These are phyloP conservation scores for Pleurotus salmoneostramineus DNA, from an alignment of 768 basidiomycete genomes.

Conservation along the genomic window DNA sequence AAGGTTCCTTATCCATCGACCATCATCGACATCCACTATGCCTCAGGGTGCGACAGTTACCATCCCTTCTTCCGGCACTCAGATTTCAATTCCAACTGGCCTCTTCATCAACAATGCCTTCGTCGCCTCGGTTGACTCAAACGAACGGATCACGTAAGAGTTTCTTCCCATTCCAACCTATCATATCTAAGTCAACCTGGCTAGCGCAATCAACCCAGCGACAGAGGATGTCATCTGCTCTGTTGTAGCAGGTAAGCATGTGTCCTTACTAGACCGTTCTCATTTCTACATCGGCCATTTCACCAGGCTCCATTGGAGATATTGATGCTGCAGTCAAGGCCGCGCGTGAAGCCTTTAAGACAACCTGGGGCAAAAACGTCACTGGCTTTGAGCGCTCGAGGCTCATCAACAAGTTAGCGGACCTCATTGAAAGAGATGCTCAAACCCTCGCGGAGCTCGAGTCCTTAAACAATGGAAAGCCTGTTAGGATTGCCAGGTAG, in stretches of 20 bases:
- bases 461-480: conserved; percentile 89
- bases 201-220: conserved; percentile 74
- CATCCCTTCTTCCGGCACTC: conserved; percentile 39
- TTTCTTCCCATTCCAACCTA: conserved; percentile 16
- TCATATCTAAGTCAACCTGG: conserved; percentile 11
- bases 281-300: neutral
- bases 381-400: conserved; percentile 80
- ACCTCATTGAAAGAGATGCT: conserved; percentile 83
- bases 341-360: conserved; percentile 78
- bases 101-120: conserved; percentile 93
- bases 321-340: conserved; percentile 82
- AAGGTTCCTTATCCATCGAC: conserved; percentile 3
- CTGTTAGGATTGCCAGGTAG: conserved; percentile 49
- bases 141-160: conserved; percentile 56
- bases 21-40: conserved; percentile 32
- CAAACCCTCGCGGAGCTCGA: conserved; percentile 84
- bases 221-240: conserved; percentile 73
- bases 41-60: conserved; percentile 34
- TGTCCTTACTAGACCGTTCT: neutral
- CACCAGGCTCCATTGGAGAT: conserved; percentile 63
- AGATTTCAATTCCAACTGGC: conserved; percentile 69
- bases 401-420: conserved; percentile 81
- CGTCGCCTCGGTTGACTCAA: conserved; percentile 68
- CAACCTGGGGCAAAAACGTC: conserved; percentile 86
- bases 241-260: conserved; percentile 53